Percentiles rank a stretch among this genome's conserved stretches.
These are phyloP conservation scores for Pochonia chlamydosporia DNA, from an alignment of 2,329 filamentous ascomycete genomes.

Conservation along the genomic window DNA sequence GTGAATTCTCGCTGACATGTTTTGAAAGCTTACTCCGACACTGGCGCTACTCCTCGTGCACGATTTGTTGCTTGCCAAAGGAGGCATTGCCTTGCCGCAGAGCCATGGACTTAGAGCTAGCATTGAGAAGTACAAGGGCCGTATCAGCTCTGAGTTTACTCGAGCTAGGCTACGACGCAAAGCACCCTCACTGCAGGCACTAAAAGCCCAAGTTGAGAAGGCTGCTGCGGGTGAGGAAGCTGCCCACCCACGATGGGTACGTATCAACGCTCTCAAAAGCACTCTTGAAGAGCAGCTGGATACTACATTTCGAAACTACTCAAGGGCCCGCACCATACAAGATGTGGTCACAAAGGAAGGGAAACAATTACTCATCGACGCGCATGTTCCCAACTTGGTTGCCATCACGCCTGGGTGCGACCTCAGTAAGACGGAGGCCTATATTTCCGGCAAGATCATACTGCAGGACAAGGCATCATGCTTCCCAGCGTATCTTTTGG, in stretches of 20 bases:
- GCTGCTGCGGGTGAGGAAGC: slow-evolving; percentile 43
- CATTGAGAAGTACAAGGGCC: slow-evolving; percentile 74
- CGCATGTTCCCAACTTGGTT: slow-evolving; percentile 75
- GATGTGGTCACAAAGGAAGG: slow-evolving; percentile 43
- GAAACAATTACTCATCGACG: slow-evolving; percentile 64
- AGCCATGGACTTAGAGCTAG: slow-evolving; percentile 71
- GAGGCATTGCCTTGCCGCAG: slow-evolving; percentile 74
- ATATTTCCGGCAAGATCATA: slow-evolving; percentile 72
- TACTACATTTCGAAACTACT: slow-evolving; percentile 65
- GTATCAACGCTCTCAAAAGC: slow-evolving; percentile 74
- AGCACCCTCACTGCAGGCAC: slow-evolving; percentile 59
- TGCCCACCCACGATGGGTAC: slow-evolving; percentile 81
- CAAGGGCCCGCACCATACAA: slow-evolving; percentile 47
- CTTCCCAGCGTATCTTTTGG: slow-evolving; percentile 84
- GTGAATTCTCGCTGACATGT: slow-evolving; percentile 6
- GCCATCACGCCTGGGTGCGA: slow-evolving; percentile 69
- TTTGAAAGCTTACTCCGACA: slow-evolving; percentile 64
- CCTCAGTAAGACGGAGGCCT: slow-evolving; percentile 67
- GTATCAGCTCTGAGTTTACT: slow-evolving; percentile 76
- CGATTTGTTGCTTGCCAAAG: slow-evolving; percentile 76
- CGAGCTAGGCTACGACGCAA: slow-evolving; percentile 69
- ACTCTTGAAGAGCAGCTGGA: slow-evolving; percentile 66
- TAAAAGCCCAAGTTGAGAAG: slow-evolving; percentile 53
- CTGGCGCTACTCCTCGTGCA: slow-evolving; percentile 79
- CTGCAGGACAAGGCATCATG: slow-evolving; percentile 96